Evolutionary conservation across 352 stramenopile species (phyloP), one percentile per base, ranked within the genome.

Genomic region (Elongisporangium prolatum): DNA sequence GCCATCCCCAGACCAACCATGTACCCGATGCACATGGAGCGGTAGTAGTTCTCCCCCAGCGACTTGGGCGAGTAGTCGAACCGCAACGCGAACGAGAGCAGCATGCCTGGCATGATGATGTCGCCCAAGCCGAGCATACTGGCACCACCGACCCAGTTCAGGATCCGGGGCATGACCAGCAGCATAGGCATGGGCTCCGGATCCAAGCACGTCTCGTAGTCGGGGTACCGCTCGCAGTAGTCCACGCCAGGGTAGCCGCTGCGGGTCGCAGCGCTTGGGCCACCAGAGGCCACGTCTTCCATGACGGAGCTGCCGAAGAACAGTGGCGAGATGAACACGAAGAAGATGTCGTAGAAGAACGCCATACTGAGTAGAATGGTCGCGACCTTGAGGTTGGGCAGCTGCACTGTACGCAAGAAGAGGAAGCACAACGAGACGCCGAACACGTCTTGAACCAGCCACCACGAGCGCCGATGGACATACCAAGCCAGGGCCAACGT

Each of bases 321-420:
- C 17, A 86, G 71, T 2, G 95, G 93, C 28, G 89, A 97, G 18
- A 98, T 56, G 73, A 98, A 98, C 37, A 98, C 93, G 69, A 98
- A 98, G 66, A 98, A 98, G 48, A 98, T 93, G 66, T 98, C 95
- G 70, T 98, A 98, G 55, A 87, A 85, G 65, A 98, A 98, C 1
- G 93, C 92, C 28, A 98, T 72, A 14, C 84, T 80, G 34, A 98
- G 77, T 28, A 98, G 54, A 9, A 97, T 71, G 0, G 88, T 82
- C 21, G 88, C 93, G 2, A 98, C 91, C 61, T 90, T 89, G 54
- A 98, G 87, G 38, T 76, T 95, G 34, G 95, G 95, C 9, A 98
- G 53, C 63, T 96, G 90, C 34, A 98, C 91, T 0, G 89, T 88
- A 18, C 74, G 72, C 24, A 98, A 59, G 62, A 98, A 98, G 4